Base-by-base conservation (phyloP, 176 grass and related monocot species). In the Neostapfia colusana region DNA sequence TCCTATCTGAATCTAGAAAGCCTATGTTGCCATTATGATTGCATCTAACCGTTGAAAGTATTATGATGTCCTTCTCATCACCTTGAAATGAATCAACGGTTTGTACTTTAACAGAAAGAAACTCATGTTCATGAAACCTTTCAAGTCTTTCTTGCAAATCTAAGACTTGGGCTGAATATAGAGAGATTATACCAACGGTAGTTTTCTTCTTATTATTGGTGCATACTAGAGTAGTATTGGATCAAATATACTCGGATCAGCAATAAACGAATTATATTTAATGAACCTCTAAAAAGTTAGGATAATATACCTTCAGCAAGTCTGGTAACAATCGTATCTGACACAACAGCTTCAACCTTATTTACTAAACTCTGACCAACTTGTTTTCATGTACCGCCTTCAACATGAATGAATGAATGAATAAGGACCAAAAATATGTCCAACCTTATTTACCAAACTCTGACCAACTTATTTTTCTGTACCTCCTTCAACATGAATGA, bases 151-250 rank as follows among this genome's bases (percentile, higher is more conserved):
- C 38, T 6, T 40, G 21, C 45, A 92, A 76, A 51, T 72, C 37
- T 13, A 13, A 68, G 21, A 92, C 86, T 82, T 92, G 85, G n/a
- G 85, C 79, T 15, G 28, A 11, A 72, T 92, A 88, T 11, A 48
- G 74, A 0, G 82, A 85, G 75, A 92, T 80, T 63, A 92, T 38
- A 21, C 82, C 85, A 10, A 88, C 31, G 10, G 43, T 85, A 1
- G 78, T 25, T 48, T 15, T 26, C 23, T 66, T 34, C 17, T 16
- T 18, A 7, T 12, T 0, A 2, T 63, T 20, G 21, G 4, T 0
- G 8, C 48, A 51, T 79, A 12, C 48, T 79, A 35, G 2, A 31
- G 3, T 31, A 3, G 31, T 50, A 58, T 48, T 77, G 8, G 76
- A 67, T 23, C 76, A 40, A 79, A 79, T 0, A 55, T 6, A 65